Conservation (phyloP, 257 asterid genomes). For the Penstemon barbatus region DNA sequence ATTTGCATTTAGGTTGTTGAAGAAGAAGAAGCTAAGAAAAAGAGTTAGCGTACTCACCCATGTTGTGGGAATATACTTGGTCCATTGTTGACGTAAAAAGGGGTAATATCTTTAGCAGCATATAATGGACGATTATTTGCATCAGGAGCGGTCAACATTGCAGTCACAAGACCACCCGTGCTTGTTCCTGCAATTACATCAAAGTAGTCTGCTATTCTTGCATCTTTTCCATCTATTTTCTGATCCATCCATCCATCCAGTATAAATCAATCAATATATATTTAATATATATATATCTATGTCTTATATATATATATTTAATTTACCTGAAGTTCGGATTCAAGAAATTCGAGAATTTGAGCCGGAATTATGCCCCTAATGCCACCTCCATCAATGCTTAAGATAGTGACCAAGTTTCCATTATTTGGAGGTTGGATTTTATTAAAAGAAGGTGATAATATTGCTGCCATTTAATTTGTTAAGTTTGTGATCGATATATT, state of each 20-base stretch:
- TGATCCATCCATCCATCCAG: slow-evolving; percentile 8
- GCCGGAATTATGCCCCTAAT: slow-evolving; percentile 69
- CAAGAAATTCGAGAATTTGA: slow-evolving; percentile 51
- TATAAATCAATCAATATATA: too few species aligned
- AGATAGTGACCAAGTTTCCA: slow-evolving; percentile 48
- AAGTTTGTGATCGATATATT: not conserved
- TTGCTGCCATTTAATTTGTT: slow-evolving; percentile 24
- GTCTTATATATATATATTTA: not conserved
- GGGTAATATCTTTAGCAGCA: slow-evolving; percentile 54
- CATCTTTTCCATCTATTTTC: slow-evolving; percentile 48
- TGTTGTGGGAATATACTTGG: slow-evolving; percentile 45
- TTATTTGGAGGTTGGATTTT: slow-evolving; percentile 36
- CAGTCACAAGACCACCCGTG: slow-evolving; percentile 53
- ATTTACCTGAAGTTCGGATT: slow-evolving; percentile 55
- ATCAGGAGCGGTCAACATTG: slow-evolving; percentile 55
- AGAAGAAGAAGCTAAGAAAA: not conserved
- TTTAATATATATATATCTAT: too few species aligned
- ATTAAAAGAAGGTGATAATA: slow-evolving; percentile 17
- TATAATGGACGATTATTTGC: slow-evolving; percentile 43
- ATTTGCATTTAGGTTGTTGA: too few species aligned
- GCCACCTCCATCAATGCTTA: slow-evolving; percentile 85
- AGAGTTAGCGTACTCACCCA: slow-evolving; percentile 12
- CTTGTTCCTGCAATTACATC: slow-evolving; percentile 59
- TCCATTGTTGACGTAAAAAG: slow-evolving; percentile 45
- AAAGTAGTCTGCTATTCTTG: slow-evolving; percentile 54